Evolutionary conservation across 805 yeast species (phyloP).

Genomic region (Cyberlindnera maritima): DNA sequence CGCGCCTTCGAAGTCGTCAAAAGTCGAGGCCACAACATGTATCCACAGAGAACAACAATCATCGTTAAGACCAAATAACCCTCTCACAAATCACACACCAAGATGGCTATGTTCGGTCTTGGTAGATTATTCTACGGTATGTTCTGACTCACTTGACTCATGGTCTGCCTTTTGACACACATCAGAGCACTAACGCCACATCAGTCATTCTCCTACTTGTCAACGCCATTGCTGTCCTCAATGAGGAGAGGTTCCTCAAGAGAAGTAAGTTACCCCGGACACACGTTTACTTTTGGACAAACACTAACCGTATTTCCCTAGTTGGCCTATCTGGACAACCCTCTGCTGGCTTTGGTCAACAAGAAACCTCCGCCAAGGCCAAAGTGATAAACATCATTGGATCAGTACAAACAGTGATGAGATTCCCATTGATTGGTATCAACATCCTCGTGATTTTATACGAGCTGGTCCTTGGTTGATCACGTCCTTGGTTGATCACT

Average conservation of each 20-base stretch:
- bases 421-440: slow-evolving; percentile 70
- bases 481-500: no score
- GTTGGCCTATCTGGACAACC: slow-evolving; percentile 42
- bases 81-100: neutral
- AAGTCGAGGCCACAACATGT: neutral
- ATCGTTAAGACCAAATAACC: neutral
- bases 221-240: slow-evolving; percentile 74
- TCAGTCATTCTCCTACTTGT: slow-evolving; percentile 48
- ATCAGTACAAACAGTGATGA: slow-evolving; percentile 71
- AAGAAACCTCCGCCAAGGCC: slow-evolving; percentile 48
- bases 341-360: slow-evolving; percentile 41
- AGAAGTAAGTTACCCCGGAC: slow-evolving; percentile 35
- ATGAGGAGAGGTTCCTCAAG: slow-evolving; percentile 75
- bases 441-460: slow-evolving; percentile 66
- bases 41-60: neutral
- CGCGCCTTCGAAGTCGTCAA: neutral
- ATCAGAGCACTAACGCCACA: slow-evolving; percentile 1
- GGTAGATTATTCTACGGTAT: slow-evolving; percentile 54
- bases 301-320: slow-evolving; percentile 11
- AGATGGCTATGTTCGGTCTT: slow-evolving; percentile 49
- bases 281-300: no score
- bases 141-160: no score
- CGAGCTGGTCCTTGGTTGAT: slow-evolving; percentile 64
- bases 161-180: no score
- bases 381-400: slow-evolving; percentile 63